Evolutionary conservation across 2,329 filamentous ascomycete genomes (phyloP).

Genomic region (Ophiostoma pallidulum): DNA sequence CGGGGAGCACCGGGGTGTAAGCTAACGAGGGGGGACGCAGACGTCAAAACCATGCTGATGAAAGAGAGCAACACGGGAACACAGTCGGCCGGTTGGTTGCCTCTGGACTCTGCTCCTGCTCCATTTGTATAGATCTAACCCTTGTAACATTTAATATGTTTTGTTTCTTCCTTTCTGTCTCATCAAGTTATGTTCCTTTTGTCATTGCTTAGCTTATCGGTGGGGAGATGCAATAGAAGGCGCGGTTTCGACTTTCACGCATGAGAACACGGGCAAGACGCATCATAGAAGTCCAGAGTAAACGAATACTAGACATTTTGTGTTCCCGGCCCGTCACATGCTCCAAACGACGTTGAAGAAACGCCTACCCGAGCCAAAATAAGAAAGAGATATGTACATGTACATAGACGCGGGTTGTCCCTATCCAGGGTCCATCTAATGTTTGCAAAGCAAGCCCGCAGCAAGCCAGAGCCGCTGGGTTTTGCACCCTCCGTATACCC

Average conservation of each 20-base stretch:
- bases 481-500: background rate
- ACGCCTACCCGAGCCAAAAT: no score
- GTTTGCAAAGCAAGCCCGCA: no score
- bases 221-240: background rate
- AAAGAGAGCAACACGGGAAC: background rate
- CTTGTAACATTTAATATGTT: background rate
- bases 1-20: constrained; percentile 1
- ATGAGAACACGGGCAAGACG: background rate
- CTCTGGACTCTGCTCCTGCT: background rate
- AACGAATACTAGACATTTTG: no score
- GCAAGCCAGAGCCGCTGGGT: no score
- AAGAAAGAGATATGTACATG: no score
- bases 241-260: background rate
- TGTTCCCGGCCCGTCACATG: no score
- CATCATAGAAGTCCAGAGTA: background rate
- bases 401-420: no score
- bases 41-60: background rate
- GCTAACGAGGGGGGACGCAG: background rate
- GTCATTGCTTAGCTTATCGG: background rate
- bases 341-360: no score
- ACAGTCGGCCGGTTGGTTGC: background rate
- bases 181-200: no score
- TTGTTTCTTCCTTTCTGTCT: constrained; percentile 1
- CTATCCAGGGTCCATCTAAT: background rate
- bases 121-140: background rate